Evolutionary conservation across 2,329 filamentous ascomycete genomes (phyloP), one percentile per base, ranked within the genome.

Genomic region (Aspergillus piperis): DNA sequence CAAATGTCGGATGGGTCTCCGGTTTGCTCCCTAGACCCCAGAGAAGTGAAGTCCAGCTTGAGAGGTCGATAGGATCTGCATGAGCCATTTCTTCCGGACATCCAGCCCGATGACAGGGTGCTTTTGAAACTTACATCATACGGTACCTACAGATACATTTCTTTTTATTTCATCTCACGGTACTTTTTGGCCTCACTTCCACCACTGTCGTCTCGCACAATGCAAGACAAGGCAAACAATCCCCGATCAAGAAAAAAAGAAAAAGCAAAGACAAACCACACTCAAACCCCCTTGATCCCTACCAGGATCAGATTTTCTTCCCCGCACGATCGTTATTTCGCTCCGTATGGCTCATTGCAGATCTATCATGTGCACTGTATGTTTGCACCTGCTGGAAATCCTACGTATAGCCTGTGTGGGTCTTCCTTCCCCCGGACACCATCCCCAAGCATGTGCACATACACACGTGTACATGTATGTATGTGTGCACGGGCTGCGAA

Each of bases 291-390:
- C 15, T n/a, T 52, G 27, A 25, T 19, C 19, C 36, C 42, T 23
- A 27, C 21, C n/a, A 49, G 4, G 5, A 23, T 42, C 25, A 13
- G n/a, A 30, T 11, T 39, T 17, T 25, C 25, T 19, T 42, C 57
- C 50, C 44, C 57, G 48, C 54, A 59, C 53, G 21, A 42, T 10
- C 23, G 47, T 57, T 57, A 30, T 25, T 30, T 36, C 38, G 32
- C 39, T n/a, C 32, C 41, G 54, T 21, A 41, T 57, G 60, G 57
- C 53, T 57, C 38, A 32, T 51, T 55, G 53, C 57, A 54, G 59
- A 54, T 23, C 42, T 44, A 36, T 36, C 32, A 11, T 36, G 32
- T 13, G 11, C 10, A 36, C 32, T 54, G 17, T 54, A 42, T 11
- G 17, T 54, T 8, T 53, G 30, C 27, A 36, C 41, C n/a, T n/a